Base-by-base conservation (phyloP, 192 early-diverging fungal genomes). In the Linnemannia exigua region DNA sequence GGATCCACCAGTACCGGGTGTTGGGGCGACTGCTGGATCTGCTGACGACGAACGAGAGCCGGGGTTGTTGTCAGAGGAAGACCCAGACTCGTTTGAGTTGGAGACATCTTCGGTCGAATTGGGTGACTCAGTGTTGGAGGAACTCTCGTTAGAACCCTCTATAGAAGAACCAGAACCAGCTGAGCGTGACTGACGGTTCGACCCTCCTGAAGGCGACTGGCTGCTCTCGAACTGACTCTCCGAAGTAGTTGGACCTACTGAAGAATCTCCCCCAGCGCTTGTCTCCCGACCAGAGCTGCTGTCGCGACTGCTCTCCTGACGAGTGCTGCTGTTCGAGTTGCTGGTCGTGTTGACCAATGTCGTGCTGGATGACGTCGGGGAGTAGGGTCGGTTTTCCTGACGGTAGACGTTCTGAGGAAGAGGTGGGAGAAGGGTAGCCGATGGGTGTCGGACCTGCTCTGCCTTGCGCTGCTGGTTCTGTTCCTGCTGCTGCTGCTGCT, bases 41-140 rank as follows among this genome's bases (percentile, higher is more conserved):
- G 63, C 37, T 4, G 76, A 83, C 7, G 71, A 69, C 9, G 81
- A 52, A 6, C 71, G 70, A 3, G 81, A 74, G 14, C 41, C 74
- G 1, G 38, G 38, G 44, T 67, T 69, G 61, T 77, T 77, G 19
- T 77, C 76, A 22, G 84, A 86, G 8, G 78, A 80, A 1, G 68
- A 74, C 2, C 52, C 51, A 46, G 77, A 86, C 58, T 86, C 84
- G 68, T 79, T 80, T 69, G 84, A 86, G 48, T 77, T 80, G 25
- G 74, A 86, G 7, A 68, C 44, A 72, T 80, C 79, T 25, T 86
- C 78, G 11, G 47, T 77, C 38, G 77, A 79, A 35, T 75, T 85
- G n/a, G 83, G 69, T 15, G 84, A 79, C 70, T 71, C 74, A 3
- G 83, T 72, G 35, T 79, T 86, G 52, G 83, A 86, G 1, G 74